These are phyloP conservation scores for Ganoderma multipileum DNA, from an alignment of 1,284 basidiomycete genomes.

Conservation along the genomic window DNA sequence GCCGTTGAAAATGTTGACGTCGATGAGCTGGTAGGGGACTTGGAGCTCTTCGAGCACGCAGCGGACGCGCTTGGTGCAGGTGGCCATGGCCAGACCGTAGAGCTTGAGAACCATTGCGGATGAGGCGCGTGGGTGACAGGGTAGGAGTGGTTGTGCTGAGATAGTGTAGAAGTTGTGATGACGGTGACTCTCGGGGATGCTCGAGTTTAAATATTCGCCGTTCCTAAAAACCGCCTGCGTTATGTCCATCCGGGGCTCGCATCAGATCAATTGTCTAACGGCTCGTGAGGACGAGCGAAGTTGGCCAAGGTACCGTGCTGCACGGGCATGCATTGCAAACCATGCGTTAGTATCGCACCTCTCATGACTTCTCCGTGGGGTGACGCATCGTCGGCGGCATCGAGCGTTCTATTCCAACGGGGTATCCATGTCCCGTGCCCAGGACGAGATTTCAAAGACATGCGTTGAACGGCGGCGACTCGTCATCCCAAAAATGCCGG, in stretches of 20 bases:
- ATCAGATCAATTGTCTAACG: background rate
- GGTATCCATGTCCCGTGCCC: no score
- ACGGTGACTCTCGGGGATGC: background rate
- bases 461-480: no score
- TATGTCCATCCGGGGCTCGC: background rate
- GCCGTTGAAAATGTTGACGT: constrained; percentile 49
- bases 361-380: no score
- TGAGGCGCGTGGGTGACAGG: background rate
- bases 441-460: no score
- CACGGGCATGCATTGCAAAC: background rate
- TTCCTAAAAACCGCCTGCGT: background rate
- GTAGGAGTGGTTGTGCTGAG: background rate
- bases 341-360: background rate
- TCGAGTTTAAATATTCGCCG: background rate
- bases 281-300: background rate
- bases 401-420: no score
- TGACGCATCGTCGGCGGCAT: no score
- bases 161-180: background rate
- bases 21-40: constrained; percentile 55
- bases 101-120: constrained; percentile 58
- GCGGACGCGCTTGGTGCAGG: constrained; percentile 55
- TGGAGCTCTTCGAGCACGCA: constrained; percentile 56
- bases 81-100: constrained; percentile 48
- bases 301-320: background rate
- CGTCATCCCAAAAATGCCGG: no score